These are phyloP conservation scores for Mucor velutinosus DNA, from an alignment of 371 early-diverging fungal genomes.

Conservation along the genomic window DNA sequence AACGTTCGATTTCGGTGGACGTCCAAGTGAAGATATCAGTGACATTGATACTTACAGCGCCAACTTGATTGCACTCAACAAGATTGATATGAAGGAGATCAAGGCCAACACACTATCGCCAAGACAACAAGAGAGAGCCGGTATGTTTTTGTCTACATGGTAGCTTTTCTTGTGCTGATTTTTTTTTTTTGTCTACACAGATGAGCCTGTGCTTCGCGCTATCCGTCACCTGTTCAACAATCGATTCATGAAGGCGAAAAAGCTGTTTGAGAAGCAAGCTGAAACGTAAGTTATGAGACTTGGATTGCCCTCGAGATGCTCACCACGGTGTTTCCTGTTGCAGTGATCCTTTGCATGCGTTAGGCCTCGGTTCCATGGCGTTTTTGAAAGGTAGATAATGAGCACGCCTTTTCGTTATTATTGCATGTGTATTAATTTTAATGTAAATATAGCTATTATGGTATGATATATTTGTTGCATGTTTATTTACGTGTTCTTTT, in stretches of 20 bases:
- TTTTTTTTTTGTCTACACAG: constrained; percentile 2
- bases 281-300: constrained; percentile 19
- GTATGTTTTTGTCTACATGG: constrained; percentile 20
- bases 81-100: constrained; percentile 40
- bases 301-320: neutral
- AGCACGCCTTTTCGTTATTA: neutral
- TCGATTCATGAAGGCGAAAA: constrained; percentile 57
- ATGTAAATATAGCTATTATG: constrained; percentile 31
- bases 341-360: constrained; percentile 52
- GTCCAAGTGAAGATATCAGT: constrained; percentile 19
- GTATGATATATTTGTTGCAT: constrained; percentile 16
- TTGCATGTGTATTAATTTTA: neutral
- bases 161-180: neutral
- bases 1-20: constrained; percentile 13
- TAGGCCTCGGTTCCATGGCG: constrained; percentile 53
- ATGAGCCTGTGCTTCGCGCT: constrained; percentile 52
- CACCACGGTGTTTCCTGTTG: neutral
- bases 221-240: constrained; percentile 62
- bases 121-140: constrained; percentile 52
- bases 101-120: constrained; percentile 51
- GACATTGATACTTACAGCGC: constrained; percentile 30
- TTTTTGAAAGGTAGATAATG: constrained; percentile 49
- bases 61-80: constrained; percentile 30
- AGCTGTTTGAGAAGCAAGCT: constrained; percentile 40
- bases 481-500: neutral